Evolutionary conservation across 345 rosid genomes (phyloP).

Genomic region (Rhodamnia rubescens): DNA sequence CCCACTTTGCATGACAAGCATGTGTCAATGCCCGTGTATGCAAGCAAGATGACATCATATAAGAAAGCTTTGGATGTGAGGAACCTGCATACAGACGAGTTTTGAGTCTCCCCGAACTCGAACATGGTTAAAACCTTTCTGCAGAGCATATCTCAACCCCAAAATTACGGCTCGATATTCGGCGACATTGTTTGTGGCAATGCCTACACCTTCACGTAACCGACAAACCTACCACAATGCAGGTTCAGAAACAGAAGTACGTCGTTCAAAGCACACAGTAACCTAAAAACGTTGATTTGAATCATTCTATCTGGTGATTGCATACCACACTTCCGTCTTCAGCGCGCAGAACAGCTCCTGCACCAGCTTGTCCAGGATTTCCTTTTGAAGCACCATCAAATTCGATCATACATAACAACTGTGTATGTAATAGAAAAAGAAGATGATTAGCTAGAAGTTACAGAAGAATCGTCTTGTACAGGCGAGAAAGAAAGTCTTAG

Average conservation of each 20-base stretch:
- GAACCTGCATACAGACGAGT: constrained; percentile 89
- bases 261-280: neutral
- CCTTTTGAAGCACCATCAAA: constrained; percentile 96
- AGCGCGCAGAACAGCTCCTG: constrained; percentile 74
- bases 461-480: neutral
- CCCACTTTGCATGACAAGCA: neutral
- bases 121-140: constrained; percentile 45
- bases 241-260: neutral
- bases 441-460: neutral
- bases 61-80: neutral
- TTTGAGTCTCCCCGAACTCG: constrained; percentile 61
- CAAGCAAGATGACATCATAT: neutral
- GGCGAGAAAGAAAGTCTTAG: neutral
- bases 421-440: constrained; percentile 6
- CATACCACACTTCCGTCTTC: constrained; percentile 45
- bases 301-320: constrained; percentile 3
- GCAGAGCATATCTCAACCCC: constrained; percentile 67
- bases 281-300: neutral
- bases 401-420: constrained; percentile 53
- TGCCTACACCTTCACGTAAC: constrained; percentile 71
- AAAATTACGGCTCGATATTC: constrained; percentile 72
- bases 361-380: constrained; percentile 95
- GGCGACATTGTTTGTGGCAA: constrained; percentile 80
- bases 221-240: constrained; percentile 22
- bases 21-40: neutral